Evolutionary conservation across 345 rosid species (phyloP).

Genomic region (Litchi chinensis): DNA sequence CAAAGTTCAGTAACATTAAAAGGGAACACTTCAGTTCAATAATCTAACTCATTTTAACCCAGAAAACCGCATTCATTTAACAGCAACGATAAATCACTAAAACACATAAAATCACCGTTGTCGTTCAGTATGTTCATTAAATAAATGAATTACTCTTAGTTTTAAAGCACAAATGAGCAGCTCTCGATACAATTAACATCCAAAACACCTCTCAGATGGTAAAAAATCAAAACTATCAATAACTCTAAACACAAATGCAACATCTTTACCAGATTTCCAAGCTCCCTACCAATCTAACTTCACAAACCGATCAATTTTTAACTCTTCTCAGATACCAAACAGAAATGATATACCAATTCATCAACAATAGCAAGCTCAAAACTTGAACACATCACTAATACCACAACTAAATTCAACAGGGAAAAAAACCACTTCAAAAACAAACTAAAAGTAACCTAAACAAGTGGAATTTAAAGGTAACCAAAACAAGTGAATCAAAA

Average conservation of each 20-base stretch:
- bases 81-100: not conserved
- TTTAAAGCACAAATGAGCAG: not conserved
- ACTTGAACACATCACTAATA: not conserved
- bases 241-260: slow-evolving; percentile 55
- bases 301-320: not conserved
- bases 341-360: slow-evolving; percentile 10
- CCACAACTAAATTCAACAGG: slow-evolving; percentile 3
- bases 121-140: not conserved
- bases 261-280: slow-evolving; percentile 9
- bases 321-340: not conserved
- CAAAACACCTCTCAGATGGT: not conserved
- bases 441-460: not conserved
- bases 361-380: not conserved
- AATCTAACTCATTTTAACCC: not conserved
- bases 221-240: slow-evolving; percentile 1
- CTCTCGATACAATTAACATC: not conserved
- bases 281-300: not conserved
- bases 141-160: not conserved
- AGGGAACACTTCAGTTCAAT: not conserved
- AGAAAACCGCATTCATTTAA: not conserved
- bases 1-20: not conserved
- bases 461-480: too few relatives aligned
- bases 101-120: not conserved
- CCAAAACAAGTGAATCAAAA: slow-evolving; percentile 4
- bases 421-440: not conserved